phyloP scores from a whole-genome alignment of 208 protist genomes.

The Trichomonas vaginalis region DNA sequence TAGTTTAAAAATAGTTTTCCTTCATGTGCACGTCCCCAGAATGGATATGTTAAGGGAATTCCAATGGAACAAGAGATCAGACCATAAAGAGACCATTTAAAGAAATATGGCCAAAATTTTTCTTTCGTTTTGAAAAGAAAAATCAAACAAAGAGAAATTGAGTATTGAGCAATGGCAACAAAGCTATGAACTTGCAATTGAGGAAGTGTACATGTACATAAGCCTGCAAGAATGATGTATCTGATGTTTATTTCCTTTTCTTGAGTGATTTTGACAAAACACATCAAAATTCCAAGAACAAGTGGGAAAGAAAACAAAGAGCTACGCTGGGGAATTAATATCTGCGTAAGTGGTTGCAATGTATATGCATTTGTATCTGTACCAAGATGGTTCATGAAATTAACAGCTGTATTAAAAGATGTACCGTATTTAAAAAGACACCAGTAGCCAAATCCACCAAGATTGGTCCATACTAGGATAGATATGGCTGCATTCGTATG shows the following conservation, averaged over 20 bases:
- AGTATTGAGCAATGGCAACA: neutral
- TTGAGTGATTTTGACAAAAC: neutral
- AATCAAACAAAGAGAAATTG: neutral
- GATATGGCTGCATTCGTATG: neutral
- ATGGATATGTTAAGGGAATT: neutral
- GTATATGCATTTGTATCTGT: no score
- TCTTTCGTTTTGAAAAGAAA: neutral
- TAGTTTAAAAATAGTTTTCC: neutral
- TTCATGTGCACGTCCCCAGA: neutral
- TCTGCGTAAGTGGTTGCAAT: neutral
- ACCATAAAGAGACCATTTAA: neutral
- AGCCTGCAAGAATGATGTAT: neutral
- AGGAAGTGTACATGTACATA: neutral
- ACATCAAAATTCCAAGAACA: neutral
- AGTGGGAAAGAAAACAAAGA: neutral
- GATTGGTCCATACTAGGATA: neutral
- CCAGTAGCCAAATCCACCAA: neutral
- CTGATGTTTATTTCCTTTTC: neutral
- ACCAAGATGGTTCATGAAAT: neutral
- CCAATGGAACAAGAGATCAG: neutral
- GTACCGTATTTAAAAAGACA: neutral
- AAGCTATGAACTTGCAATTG: slow-evolving; percentile 4
- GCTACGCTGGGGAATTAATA: neutral
- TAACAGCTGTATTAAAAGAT: neutral
- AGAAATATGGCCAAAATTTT: neutral